These are phyloP conservation scores for Thermomyces lanuginosus DNA, from an alignment of 2,329 filamentous ascomycete genomes.

Conservation along the genomic window DNA sequence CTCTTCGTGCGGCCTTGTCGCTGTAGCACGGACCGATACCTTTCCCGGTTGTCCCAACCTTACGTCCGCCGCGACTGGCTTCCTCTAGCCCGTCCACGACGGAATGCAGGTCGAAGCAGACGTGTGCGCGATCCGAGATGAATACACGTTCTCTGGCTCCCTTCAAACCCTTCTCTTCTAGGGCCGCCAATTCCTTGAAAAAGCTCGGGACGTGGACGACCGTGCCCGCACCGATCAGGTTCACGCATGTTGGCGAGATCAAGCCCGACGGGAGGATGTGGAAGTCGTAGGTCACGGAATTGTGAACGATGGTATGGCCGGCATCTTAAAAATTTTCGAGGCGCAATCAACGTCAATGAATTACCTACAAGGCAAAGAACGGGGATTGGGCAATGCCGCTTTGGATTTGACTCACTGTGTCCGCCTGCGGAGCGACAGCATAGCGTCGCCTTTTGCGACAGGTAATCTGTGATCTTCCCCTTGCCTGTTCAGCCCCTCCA, in stretches of 20 bases:
- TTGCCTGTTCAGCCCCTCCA: no score
- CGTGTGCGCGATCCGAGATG: conserved; percentile 31
- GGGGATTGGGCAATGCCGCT: conserved; percentile 8
- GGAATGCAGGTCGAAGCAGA: conserved; percentile 30
- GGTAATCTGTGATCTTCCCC: conserved; percentile 33
- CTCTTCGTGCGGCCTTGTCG: conserved; percentile 44
- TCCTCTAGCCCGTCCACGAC: conserved; percentile 32
- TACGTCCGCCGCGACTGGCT: conserved; percentile 27
- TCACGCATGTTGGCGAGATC: conserved; percentile 29
- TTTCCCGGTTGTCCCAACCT: conserved; percentile 35
- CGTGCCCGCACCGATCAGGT: conserved; percentile 32
- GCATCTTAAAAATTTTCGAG: conserved; percentile 20
- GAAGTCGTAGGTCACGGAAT: conserved; percentile 32
- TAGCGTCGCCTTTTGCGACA: conserved; percentile 28
- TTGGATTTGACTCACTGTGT: conserved; percentile 27
- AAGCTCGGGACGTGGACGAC: conserved; percentile 33
- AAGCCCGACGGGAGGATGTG: conserved; percentile 33
- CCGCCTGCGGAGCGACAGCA: conserved; percentile 32
- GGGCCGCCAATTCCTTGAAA: conserved; percentile 30
- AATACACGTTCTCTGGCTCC: conserved; percentile 27
- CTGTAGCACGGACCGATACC: conserved; percentile 44
- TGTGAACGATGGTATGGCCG: conserved; percentile 33
- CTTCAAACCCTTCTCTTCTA: conserved; percentile 29
- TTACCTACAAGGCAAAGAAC: no score
- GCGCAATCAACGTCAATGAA: background rate